Evolutionary conservation across 768 basidiomycete species (phyloP).

Genomic region (Lepiota venenata): DNA sequence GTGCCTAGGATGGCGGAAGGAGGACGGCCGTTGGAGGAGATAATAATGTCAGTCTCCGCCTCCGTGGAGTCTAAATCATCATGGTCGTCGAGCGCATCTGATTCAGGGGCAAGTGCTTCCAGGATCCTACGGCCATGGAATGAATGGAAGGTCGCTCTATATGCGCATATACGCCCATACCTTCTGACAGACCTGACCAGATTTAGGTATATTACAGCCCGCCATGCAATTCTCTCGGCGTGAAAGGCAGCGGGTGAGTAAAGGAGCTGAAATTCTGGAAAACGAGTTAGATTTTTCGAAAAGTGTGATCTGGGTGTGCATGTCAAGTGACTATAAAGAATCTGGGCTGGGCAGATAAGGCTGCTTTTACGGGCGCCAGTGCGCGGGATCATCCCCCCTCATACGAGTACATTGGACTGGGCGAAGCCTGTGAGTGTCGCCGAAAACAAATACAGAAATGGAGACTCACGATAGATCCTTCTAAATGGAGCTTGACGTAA

Average conservation of each 20-base stretch:
- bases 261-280: conserved; percentile 77
- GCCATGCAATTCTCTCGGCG: conserved; percentile 81
- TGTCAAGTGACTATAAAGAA: neutral
- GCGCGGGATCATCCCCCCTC: neutral
- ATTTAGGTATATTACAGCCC: conserved; percentile 86
- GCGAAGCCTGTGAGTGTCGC: neutral
- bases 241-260: conserved; percentile 76
- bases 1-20: conserved; percentile 49
- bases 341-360: neutral
- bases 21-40: conserved; percentile 46
- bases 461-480: conserved; percentile 1
- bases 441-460: neutral
- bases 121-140: conserved; percentile 50
- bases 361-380: too few species aligned
- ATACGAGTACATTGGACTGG: neutral
- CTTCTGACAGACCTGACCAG: conserved; percentile 78
- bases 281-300: neutral
- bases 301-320: neutral
- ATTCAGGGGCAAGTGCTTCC: conserved; percentile 68
- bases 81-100: conserved; percentile 54
- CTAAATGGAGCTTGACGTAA: conserved; percentile 11
- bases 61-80: conserved; percentile 53
- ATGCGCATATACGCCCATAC: conserved; percentile 28
- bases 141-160: conserved; percentile 14
- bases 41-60: conserved; percentile 44